Evolutionary conservation across 208 protist species (phyloP), one percentile per base, ranked within the genome.

Genomic region (Trypanosoma rangeli): DNA sequence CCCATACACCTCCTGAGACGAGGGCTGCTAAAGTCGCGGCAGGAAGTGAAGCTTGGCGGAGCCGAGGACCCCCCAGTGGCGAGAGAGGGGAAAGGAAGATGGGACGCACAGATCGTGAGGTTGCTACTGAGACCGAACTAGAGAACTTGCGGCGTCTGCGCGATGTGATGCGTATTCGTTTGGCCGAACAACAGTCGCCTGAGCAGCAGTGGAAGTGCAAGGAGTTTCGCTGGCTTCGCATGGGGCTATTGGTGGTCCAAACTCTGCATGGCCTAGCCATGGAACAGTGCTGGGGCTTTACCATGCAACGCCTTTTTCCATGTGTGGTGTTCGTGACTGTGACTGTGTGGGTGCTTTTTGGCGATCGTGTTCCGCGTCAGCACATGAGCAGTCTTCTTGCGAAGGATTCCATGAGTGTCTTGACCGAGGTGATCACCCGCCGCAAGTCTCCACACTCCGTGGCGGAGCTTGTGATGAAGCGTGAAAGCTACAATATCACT

Each of bases 141-240:
- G 76, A 80, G 63, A 83, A 81, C 52, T 22, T 92, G 16, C 64
- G 77, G 12, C 35, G 73, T 20, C 64, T 80, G 24, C 56, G 80
- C 3, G 59, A 68, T 48, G 81, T 83, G 9, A 69, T 83, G 1
- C 55, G 59, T 49, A 65, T 68, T 15, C 37, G 50, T 18, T 29
- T 77, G 50, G 26, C 28, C 15, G 50, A 61, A 37, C 50, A 35
- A 9, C 48, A 52, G 10, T 71, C 65, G 12, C 39, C 57, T 1
- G 59, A 59, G 20, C 37, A 13, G 1, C 26, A 58, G 31, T 68
- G 62, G 59, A 55, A 37, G 9, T 77, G 64, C 29, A 15, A 60
- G 18, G 59, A 73, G 59, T 39, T 54, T 39, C 50, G 16, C 8
- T 73, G 58, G 68, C 22, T 66, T 39, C 48, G 35, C 59, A 66